Percentiles rank a stretch among this genome's conserved stretches.
Conservation (phyloP, 2,329 filamentous ascomycete genomes). For the Aspergillus fumigatiaffinis region DNA sequence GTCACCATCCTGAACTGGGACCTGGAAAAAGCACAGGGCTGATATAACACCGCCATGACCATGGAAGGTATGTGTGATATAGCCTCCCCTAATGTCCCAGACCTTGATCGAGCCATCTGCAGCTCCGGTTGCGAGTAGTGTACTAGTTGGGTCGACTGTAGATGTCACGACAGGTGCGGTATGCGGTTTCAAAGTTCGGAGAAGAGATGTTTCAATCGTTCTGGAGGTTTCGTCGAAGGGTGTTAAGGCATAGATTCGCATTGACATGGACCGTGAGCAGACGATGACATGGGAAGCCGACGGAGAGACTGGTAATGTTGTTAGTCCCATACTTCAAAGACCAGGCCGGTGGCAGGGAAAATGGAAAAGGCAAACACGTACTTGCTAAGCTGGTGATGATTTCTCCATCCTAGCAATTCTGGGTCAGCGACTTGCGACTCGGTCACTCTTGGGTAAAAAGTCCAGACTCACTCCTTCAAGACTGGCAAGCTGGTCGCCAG, state of each 20-base stretch:
- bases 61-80: constrained; percentile 90
- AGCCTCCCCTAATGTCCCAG: constrained; percentile 90
- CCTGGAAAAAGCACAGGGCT: constrained; percentile 85
- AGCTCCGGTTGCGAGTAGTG: constrained; percentile 84
- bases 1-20: constrained; percentile 47
- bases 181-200: constrained; percentile 84
- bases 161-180: constrained; percentile 83
- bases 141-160: constrained; percentile 80
- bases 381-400: constrained; percentile 44
- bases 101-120: constrained; percentile 94
- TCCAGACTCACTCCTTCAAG: constrained; percentile 71
- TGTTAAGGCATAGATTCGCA: constrained; percentile 80
- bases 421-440: constrained; percentile 13
- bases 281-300: constrained; percentile 82
- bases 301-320: constrained; percentile 64
- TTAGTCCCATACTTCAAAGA: constrained; percentile 4
- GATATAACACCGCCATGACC: constrained; percentile 90
- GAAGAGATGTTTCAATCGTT: constrained; percentile 61
- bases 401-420: constrained; percentile 58
- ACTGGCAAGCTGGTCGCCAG: constrained; percentile 74
- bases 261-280: constrained; percentile 91
- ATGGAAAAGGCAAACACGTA: constrained; percentile 21
- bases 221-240: constrained; percentile 53
- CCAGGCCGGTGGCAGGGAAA: not conserved
- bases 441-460: constrained; percentile 11